These are phyloP conservation scores for Petasospora fabianii DNA, from an alignment of 1,139 yeast genomes.

Conservation along the genomic window DNA sequence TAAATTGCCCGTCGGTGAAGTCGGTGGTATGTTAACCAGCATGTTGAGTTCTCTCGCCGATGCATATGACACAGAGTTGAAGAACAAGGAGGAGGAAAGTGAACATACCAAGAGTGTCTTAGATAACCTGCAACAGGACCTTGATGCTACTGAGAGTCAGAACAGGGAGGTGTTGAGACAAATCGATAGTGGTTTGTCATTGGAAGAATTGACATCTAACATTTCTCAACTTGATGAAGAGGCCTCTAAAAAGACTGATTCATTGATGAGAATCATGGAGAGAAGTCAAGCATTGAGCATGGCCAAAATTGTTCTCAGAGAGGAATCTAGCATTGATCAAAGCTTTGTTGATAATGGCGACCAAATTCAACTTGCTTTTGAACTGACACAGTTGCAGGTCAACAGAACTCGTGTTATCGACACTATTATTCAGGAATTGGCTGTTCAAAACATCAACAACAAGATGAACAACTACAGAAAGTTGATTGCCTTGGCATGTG, in stretches of 20 bases:
- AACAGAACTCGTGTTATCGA: constrained; percentile 44
- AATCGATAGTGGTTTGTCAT: constrained; percentile 19
- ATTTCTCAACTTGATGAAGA: constrained; percentile 30
- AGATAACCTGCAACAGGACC: constrained; percentile 21
- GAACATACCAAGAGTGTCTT: constrained; percentile 26
- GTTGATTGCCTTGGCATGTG: constrained; percentile 74
- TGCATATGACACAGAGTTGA: constrained; percentile 39
- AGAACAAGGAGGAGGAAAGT: constrained; percentile 35
- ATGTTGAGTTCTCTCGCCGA: constrained; percentile 43
- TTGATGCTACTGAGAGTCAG: constrained; percentile 23
- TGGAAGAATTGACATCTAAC: constrained; percentile 28
- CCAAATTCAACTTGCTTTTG: constrained; percentile 34
- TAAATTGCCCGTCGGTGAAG: constrained; percentile 23
- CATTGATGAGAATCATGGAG: constrained; percentile 43
- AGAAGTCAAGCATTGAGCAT: constrained; percentile 59
- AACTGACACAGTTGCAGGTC: constrained; percentile 52
- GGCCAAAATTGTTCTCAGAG: constrained; percentile 51
- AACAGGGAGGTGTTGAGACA: constrained; percentile 20
- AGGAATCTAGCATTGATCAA: constrained; percentile 41
- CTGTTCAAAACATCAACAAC: constrained; percentile 28
- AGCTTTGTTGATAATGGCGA: constrained; percentile 15
- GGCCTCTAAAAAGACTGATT: constrained; percentile 29
- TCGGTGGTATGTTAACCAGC: constrained; percentile 25
- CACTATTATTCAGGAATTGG: constrained; percentile 37
- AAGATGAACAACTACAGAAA: constrained; percentile 81